A percentile compares a stretch with the other conserved stretches of the same genome.
phyloP scores from a whole-genome alignment of 2,329 filamentous ascomycete species.

The Dendryphion nanum region DNA sequence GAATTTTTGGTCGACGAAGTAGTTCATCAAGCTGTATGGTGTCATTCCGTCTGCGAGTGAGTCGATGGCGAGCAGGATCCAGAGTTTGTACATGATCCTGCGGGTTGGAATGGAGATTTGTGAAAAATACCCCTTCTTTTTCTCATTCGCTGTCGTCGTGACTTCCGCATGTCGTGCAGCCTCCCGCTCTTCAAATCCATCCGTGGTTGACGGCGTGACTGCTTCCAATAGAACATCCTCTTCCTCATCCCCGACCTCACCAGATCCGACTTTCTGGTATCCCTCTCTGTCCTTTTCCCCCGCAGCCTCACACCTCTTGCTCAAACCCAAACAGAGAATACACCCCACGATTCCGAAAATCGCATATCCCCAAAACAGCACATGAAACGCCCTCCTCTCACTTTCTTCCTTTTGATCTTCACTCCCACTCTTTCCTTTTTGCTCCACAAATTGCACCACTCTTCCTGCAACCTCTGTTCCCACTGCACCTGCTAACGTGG shows the following conservation, averaged over 20 bases:
- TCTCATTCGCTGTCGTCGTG: not conserved
- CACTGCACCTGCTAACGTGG: constrained; percentile 35
- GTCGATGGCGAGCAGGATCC: constrained; percentile 64
- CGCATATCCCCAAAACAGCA: constrained; percentile 46
- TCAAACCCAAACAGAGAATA: constrained; percentile 39
- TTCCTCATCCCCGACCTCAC: constrained; percentile 22
- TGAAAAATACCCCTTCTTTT: constrained; percentile 42
- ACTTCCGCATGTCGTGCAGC: constrained; percentile 21
- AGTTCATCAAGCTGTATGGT: constrained; percentile 37
- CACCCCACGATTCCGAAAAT: constrained; percentile 42
- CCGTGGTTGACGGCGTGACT: constrained; percentile 31
- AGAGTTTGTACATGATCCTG: constrained; percentile 62
- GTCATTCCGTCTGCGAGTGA: constrained; percentile 64
- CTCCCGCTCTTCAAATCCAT: constrained; percentile 26
- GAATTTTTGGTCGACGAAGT: constrained; percentile 37
- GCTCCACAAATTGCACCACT: constrained; percentile 40
- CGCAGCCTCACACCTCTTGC: constrained; percentile 40
- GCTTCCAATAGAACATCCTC: constrained; percentile 33
- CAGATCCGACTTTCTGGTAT: constrained; percentile 4
- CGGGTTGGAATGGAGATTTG: constrained; percentile 59
- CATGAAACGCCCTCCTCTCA: constrained; percentile 37
- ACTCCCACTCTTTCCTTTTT: constrained; percentile 28
- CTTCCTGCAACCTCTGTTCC: constrained; percentile 39
- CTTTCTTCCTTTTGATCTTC: not conserved
- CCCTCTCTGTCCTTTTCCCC: constrained; percentile 25